These are phyloP conservation scores for Trichoderma erinaceum DNA, from an alignment of 495 filamentous ascomycete species.

Conservation along the genomic window DNA sequence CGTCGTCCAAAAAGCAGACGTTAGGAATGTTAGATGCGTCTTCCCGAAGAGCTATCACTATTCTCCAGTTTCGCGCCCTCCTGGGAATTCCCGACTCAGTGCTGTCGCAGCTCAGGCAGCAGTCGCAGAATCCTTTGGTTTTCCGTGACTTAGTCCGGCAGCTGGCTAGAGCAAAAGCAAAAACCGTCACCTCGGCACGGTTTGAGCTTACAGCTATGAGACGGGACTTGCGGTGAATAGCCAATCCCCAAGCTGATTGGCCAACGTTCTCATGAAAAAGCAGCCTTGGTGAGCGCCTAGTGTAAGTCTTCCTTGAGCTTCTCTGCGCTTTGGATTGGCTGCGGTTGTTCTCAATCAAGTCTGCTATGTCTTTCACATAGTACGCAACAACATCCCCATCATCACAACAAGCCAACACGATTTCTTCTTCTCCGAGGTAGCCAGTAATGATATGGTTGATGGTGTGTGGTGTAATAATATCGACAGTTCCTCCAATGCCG, in stretches of 20 bases:
- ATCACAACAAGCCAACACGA: constrained; percentile 69
- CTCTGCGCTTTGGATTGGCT: constrained; percentile 17
- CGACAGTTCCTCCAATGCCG: constrained; percentile 49
- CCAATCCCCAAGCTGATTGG: constrained; percentile 81
- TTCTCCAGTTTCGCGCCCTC: constrained; percentile 37
- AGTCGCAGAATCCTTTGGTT: constrained; percentile 21
- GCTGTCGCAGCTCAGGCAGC: constrained; percentile 19
- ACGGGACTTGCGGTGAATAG: constrained; percentile 70
- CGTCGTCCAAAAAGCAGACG: constrained; percentile 65
- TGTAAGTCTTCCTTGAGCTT: background rate
- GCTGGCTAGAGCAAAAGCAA: constrained; percentile 60
- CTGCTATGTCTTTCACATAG: constrained; percentile 49
- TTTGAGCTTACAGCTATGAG: constrained; percentile 81
- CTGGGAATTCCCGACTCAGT: constrained; percentile 28
- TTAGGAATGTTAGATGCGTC: constrained; percentile 64
- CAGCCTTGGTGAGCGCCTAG: constrained; percentile 9
- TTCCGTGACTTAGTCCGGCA: constrained; percentile 20
- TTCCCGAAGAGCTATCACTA: constrained; percentile 29
- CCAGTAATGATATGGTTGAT: constrained; percentile 77
- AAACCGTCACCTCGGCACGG: constrained; percentile 56
- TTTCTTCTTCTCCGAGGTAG: constrained; percentile 72
- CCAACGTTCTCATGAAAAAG: constrained; percentile 74
- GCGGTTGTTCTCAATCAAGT: constrained; percentile 20
- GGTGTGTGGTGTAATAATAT: constrained; percentile 53
- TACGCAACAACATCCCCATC: constrained; percentile 87